Percentiles rank a stretch among this genome's conserved stretches.
These are phyloP conservation scores for Amanita jacksonii DNA, from an alignment of 768 basidiomycete species.

Conservation along the genomic window DNA sequence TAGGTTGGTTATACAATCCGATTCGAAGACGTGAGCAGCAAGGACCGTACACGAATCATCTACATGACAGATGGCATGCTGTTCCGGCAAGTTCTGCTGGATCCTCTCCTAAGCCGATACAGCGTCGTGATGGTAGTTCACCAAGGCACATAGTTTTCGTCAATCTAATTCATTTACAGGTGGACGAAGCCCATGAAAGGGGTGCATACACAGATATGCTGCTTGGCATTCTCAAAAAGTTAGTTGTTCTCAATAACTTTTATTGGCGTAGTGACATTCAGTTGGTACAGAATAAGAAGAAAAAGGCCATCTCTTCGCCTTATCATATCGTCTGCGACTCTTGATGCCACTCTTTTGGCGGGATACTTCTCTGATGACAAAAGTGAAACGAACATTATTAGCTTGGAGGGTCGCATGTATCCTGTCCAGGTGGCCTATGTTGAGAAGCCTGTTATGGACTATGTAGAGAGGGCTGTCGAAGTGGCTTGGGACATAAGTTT, in stretches of 20 bases:
- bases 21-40: conserved; percentile 88
- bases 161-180: conserved; percentile 32
- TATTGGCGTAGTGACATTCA: conserved; percentile 1
- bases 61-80: conserved; percentile 99
- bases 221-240: conserved; percentile 92
- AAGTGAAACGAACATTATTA: conserved; percentile 75
- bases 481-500: conserved; percentile 75
- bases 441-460: conserved; percentile 67
- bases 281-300: conserved; percentile 62
- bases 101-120: conserved; percentile 86
- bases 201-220: conserved; percentile 94
- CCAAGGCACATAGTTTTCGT: neutral
- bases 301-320: conserved; percentile 86
- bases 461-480: conserved; percentile 73
- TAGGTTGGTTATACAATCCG: conserved; percentile 97
- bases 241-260: conserved; percentile 10
- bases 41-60: conserved; percentile 77
- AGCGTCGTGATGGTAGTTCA: conserved; percentile 85
- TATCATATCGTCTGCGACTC: conserved; percentile 92
- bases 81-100: conserved; percentile 86
- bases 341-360: conserved; percentile 83
- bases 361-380: conserved; percentile 76
- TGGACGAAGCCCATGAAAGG: conserved; percentile 96
- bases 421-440: conserved; percentile 93
- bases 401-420: conserved; percentile 89